Evolutionary conservation across 768 basidiomycete species (phyloP).

Genomic region (Tephrocybe rancida): DNA sequence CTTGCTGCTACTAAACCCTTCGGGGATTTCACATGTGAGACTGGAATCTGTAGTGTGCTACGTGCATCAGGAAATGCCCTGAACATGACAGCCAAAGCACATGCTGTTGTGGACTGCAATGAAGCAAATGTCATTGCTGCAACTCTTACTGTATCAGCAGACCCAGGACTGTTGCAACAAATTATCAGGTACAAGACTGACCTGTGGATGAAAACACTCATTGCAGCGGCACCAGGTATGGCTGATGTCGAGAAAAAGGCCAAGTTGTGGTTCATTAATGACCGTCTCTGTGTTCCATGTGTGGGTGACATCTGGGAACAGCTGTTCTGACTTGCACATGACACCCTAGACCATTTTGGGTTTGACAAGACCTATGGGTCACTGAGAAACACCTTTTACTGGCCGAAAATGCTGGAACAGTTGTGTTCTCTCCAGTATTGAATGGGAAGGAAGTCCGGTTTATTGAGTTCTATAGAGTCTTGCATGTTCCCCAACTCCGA

Average conservation of each 20-base stretch:
- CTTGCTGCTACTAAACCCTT: no score
- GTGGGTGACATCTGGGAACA: conserved; percentile 1
- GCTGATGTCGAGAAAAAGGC: neutral
- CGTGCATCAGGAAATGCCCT: no score
- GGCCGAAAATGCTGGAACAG: conserved; percentile 40
- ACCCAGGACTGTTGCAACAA: no score
- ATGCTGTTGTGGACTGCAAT: no score
- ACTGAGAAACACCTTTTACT: conserved; percentile 25
- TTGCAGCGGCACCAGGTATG: no score
- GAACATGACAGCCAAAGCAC: no score
- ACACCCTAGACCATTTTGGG: conserved; percentile 34
- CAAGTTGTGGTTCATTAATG: neutral
- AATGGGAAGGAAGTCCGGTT: no score
- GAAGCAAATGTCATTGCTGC: no score
- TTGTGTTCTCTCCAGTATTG: no score
- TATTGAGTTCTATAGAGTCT: neutral
- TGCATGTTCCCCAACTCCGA: neutral
- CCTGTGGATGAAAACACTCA: neutral
- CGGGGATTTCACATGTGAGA: no score
- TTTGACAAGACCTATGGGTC: conserved; percentile 29
- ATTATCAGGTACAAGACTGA: no score
- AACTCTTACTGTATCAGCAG: neutral
- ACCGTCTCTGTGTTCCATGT: neutral
- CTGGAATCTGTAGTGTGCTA: no score
- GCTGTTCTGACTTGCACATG: conserved; percentile 29